These are phyloP conservation scores for Hanseniaspora lindneri DNA, from an alignment of 805 yeast species.

Conservation along the genomic window DNA sequence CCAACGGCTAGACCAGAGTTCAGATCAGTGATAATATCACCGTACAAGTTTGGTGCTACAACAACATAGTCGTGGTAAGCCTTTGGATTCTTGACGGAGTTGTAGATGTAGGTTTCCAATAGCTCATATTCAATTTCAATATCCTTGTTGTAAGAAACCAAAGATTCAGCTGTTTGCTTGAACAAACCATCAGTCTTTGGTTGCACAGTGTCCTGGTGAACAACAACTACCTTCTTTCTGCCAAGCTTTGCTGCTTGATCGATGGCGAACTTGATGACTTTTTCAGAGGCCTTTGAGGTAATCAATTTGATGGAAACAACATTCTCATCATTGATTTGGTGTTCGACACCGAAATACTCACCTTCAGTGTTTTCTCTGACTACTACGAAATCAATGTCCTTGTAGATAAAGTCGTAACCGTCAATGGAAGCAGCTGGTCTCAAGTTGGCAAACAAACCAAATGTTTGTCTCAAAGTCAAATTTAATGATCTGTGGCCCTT, in stretches of 20 bases:
- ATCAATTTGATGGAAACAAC: conserved; percentile 95
- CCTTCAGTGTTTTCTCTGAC: conserved; percentile 99
- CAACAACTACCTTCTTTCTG: conserved; percentile 83
- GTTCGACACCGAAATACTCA: conserved; percentile 98
- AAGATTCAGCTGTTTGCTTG: conserved; percentile 78
- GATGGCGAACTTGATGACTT: conserved; percentile 92
- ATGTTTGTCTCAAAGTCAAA: conserved; percentile 93
- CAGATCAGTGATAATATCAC: conserved; percentile 96
- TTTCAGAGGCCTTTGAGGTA: conserved; percentile 91
- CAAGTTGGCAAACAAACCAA: conserved; percentile 90
- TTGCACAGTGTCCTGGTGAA: conserved; percentile 98
- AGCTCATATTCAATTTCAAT: conserved; percentile 72
- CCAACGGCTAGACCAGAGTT: conserved; percentile 91
- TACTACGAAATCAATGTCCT: conserved; percentile 82
- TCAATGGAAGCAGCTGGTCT: conserved; percentile 90
- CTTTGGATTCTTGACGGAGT: conserved; percentile 74
- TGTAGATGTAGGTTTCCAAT: conserved; percentile 90
- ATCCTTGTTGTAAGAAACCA: conserved; percentile 86
- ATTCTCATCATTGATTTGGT: conserved; percentile 94
- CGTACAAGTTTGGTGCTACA: conserved; percentile 98
- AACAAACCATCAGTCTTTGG: conserved; percentile 96
- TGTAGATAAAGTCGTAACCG: conserved; percentile 77
- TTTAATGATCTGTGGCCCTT: conserved; percentile 97
- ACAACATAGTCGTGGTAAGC: conserved; percentile 76
- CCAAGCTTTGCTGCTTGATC: conserved; percentile 85